phyloP scores from a whole-genome alignment of 202 grass and related monocot species.

The Dendrocalamus latiflorus region DNA sequence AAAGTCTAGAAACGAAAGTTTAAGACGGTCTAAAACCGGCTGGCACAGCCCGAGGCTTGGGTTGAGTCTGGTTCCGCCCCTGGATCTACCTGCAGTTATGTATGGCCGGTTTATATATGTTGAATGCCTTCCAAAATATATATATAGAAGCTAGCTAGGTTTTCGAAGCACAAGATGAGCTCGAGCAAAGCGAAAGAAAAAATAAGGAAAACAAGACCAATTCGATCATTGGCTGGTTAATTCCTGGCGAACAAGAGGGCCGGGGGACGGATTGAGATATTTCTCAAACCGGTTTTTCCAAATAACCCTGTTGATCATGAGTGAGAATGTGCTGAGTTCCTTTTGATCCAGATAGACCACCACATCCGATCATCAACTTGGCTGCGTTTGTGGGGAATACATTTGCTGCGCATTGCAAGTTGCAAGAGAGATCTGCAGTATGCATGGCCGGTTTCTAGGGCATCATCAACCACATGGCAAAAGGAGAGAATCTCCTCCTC shows the following conservation, averaged over 20 bases:
- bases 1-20: too few relatives aligned
- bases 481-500: too few relatives aligned
- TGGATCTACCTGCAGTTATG: too few relatives aligned
- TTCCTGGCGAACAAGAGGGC: neutral
- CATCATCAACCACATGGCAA: constrained; percentile 21
- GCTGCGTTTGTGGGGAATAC: constrained; percentile 5
- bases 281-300: neutral
- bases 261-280: neutral
- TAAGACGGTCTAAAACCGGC: too few relatives aligned
- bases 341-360: constrained; percentile 13
- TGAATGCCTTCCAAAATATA: neutral
- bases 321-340: neutral
- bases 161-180: neutral
- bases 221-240: neutral
- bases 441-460: neutral
- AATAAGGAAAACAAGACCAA: neutral
- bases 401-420: neutral
- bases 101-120: neutral
- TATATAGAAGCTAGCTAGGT: too few relatives aligned
- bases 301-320: neutral
- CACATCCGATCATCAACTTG: neutral
- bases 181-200: neutral
- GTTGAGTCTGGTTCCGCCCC: too few relatives aligned
- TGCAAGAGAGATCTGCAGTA: neutral
- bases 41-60: too few relatives aligned